These are phyloP conservation scores for Tylopilus felleus DNA, from an alignment of 768 basidiomycete genomes.

Conservation along the genomic window DNA sequence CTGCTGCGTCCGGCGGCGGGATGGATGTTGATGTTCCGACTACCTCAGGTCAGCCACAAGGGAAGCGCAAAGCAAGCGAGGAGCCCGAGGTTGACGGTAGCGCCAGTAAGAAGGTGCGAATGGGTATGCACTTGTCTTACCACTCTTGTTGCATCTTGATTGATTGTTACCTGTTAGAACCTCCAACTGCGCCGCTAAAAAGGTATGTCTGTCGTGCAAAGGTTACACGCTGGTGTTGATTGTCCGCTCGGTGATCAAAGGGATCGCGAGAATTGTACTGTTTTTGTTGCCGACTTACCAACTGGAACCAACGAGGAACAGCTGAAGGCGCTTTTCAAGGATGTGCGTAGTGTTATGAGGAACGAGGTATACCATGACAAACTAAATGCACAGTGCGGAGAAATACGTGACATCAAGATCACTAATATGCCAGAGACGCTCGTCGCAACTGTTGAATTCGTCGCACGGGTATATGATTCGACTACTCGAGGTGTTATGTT, in stretches of 20 bases:
- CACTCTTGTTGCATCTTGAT: not conserved
- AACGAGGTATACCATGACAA: not conserved
- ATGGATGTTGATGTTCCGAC: constrained; percentile 43
- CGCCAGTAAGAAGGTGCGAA: constrained; percentile 61
- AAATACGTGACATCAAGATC: constrained; percentile 80
- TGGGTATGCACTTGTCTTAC: constrained; percentile 43
- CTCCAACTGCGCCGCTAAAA: constrained; percentile 50
- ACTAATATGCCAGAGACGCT: constrained; percentile 53
- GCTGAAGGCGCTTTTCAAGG: constrained; percentile 74
- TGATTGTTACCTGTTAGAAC: constrained; percentile 32
- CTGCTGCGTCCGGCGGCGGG: constrained; percentile 10
- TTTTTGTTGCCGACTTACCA: constrained; percentile 78
- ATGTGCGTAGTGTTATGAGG: constrained; percentile 48
- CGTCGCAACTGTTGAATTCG: constrained; percentile 90
- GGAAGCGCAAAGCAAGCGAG: constrained; percentile 67
- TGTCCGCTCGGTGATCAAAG: constrained; percentile 37
- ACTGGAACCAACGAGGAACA: constrained; percentile 57
- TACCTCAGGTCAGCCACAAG: constrained; percentile 38
- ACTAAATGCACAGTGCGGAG: constrained; percentile 68
- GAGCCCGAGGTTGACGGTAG: constrained; percentile 31
- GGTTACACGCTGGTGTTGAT: not conserved
- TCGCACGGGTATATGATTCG: constrained; percentile 40
- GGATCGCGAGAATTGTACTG: constrained; percentile 93
- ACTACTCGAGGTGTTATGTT: not conserved
- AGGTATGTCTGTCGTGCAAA: constrained; percentile 38